Base-by-base conservation (phyloP, 768 basidiomycete species). In the Amylocystis lapponica region DNA sequence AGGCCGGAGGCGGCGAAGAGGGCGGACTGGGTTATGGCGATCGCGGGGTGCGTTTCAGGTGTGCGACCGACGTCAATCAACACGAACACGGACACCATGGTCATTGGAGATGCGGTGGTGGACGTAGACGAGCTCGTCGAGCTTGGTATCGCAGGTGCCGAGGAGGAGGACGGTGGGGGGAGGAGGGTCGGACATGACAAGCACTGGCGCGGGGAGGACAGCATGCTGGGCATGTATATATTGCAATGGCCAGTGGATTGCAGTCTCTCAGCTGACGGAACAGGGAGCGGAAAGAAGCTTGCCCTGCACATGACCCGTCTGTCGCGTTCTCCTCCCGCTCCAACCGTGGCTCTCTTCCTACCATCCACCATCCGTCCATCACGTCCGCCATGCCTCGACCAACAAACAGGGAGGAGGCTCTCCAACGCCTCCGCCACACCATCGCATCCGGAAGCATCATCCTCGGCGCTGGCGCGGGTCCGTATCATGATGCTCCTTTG, bases 111-210 rank as follows among this genome's bases (percentile, higher is more conserved):
- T 48, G 2, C 30, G 20, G 9, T 39, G 25, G 21, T 46, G 52
- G 27, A 53, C 43, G 35, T 50, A 48, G 29, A 53, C 43, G 8
- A 53, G 49, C 34, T 53, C 52, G 7, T 53, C 48, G 27, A 53
- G 43, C 25, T 53, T 53, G 5, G 52, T 53, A 30, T 53, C 52
- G 52, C 52, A 53, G 7, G 52, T 53, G n/a, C 52, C 52, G 29
- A 53, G 46, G 25, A 53, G 29, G 16, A 37, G 46, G 21, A 53
- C 36, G 27, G 43, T 45, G 25, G 43, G 43, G 17, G 27, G 11
- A 9, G n/a, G n/a, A n/a, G 43, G n/a, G n/a, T n/a, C n/a, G n/a
- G n/a, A n/a, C n/a, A n/a, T n/a, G n/a, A n/a, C n/a, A n/a, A n/a
- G n/a, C n/a, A n/a, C n/a, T n/a, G n/a, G n/a, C n/a, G n/a, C n/a